Evolutionary conservation across 352 stramenopile genomes (phyloP), one percentile per base, ranked within the genome.

Genomic region (Phytophthora aleatoria): DNA sequence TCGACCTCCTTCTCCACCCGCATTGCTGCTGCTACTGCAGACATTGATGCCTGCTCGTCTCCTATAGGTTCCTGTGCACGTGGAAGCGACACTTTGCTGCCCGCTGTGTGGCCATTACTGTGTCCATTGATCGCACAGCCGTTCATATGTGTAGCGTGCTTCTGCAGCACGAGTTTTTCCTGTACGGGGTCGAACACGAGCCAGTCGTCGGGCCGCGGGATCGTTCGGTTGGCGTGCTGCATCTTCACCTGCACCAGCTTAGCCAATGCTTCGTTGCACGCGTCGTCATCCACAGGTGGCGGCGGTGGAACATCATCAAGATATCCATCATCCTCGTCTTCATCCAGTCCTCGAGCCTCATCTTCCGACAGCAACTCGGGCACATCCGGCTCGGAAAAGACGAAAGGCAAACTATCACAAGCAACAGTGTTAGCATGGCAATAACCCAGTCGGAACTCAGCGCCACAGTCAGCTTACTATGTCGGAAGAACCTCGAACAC

Each of bases 171-270:
- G 28, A 92, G 69, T 20, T 77, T 64, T n/a, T 82, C 74, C 33
- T 80, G 64, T 30, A 85, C 62, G 2, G 84, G 84, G 30, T 92
- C 84, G 16, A 90, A 92, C 64, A 92, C 84, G 33, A 92, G 75
- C 84, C 84, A 92, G 39, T 85, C 73, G 45, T 91, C 84, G 4
- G 81, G 80, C 13, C 82, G 80, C 16, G 69, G 39, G 49, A 92
- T 87, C 15, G 57, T 81, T 16, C 55, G 54, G 52, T 91, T 73
- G 2, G 75, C 80, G 45, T 88, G 71, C 49, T 79, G 67, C 38
- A 79, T 68, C 61, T 89, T 90, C 54, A 88, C 69, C 54, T 91
- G 69, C 53, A 87, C 61, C 9, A 92, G 75, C 59, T 85, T 89
- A 6, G 76, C 78, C 36, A 83, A 45, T 57, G 77, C 69, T 60